Base-by-base conservation (phyloP, 23 red algal genomes). In the Pyropia yezoensis region DNA sequence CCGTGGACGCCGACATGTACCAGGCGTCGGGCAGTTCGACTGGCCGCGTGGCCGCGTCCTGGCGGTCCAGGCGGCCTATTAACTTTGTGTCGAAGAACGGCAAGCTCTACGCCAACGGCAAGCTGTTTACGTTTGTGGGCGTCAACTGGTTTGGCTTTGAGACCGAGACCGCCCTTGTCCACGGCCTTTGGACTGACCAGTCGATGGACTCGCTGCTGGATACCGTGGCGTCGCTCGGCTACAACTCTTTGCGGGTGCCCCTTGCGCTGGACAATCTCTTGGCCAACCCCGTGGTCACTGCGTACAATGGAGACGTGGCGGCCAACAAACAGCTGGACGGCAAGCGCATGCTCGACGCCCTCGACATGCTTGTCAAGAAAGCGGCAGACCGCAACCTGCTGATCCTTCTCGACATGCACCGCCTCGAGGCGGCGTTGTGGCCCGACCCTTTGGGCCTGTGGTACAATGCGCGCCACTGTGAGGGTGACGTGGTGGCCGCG, bases 191-290 rank as follows among this genome's bases (percentile, higher is more conserved):
- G 39, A 47, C 39, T 1, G 39, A 47, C 39, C 39, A 47, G 39
- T 47, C 39, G 39, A 47, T 47, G 39, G 39, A 47, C 39, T 47
- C 39, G 4, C 39, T 47, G 39, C 39, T 47, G 6, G 39, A 47
- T 13, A 47, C 4, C 4, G 39, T 47, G 6, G 39, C 39, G 39
- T 6, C 39, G 39, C 39, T 47, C 50, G 49, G 61, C 9, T 86
- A 75, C 61, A 86, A 86, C 28, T 70, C 80, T 2, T 68, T 86
- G 18, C 80, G 80, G 49, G 15, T 86, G 18, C 80, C 80, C 18
- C 62, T 86, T 14, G 65, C 80, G n/a, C 69, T 86, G 6, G 80
- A 86, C 20, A 86, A 86, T 30, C 47, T 75, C 23, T n/a, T 76
- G 27, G 30, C 58, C 8, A 86, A 86, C 33, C 27, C 49, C 14